Evolutionary conservation across 1,139 yeast species (phyloP), one percentile per base, ranked within the genome.

Genomic region (Candida sanyaensis): DNA sequence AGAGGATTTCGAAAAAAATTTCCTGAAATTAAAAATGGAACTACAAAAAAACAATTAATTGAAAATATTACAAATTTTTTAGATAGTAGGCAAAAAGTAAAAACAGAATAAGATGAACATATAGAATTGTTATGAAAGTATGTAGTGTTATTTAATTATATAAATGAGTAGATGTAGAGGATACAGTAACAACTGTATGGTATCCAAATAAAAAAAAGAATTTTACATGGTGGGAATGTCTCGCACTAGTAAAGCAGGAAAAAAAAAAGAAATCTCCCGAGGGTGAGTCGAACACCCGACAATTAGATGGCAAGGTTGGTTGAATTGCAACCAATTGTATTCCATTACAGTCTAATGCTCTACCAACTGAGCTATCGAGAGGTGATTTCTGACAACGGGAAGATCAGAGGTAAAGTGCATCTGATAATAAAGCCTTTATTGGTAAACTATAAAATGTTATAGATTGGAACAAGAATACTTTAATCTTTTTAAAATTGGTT

Each of bases 211-310:
- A n/a, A n/a, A 17, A 17, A 17, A 17, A 17, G 3, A 17, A 17
- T 17, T 17, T 17, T 17, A 17, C 21, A n/a, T n/a, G n/a, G n/a
- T n/a, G n/a, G n/a, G n/a, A n/a, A n/a, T n/a, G n/a, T n/a, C n/a
- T n/a, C n/a, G n/a, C n/a, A n/a, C n/a, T n/a, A n/a, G n/a, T n/a
- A n/a, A n/a, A n/a, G n/a, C n/a, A n/a, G n/a, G n/a, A n/a, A 11
- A 30, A 62, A 80, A 75, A 69, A 64, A 59, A 67, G 66, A 55
- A 83, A 55, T 83, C 88, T 83, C 88, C 83, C 78, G 86, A 83
- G 88, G 84, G 88, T 78, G 88, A 83, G 81, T 83, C 87, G 88
- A 83, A 83, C 88, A 78, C 88, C 85, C 87, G 88, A 81, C 82
- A 86, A 81, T 85, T 81, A 82, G 88, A 82, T 83, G 60, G 72